Percentiles rank a stretch among this genome's conserved stretches.
Conservation (phyloP, 176 grass and related monocot species). For the Hsuehochloa calcarea region DNA sequence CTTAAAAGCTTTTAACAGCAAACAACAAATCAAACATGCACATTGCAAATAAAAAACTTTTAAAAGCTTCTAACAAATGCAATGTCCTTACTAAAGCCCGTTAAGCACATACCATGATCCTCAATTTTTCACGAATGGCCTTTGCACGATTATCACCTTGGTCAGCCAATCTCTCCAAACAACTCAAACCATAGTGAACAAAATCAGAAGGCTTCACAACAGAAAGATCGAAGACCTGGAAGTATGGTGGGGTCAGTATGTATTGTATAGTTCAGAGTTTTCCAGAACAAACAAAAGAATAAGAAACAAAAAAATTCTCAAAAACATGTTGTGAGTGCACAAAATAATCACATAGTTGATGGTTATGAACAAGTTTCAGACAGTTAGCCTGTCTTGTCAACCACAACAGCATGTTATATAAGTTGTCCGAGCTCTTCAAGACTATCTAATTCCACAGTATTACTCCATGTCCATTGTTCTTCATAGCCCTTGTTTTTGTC, state of each 20-base stretch:
- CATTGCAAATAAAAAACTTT: not conserved
- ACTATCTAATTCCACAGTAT: not conserved
- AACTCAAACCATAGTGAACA: constrained; percentile 78
- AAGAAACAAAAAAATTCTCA: not conserved
- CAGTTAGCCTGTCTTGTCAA: not conserved
- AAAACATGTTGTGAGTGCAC: not conserved
- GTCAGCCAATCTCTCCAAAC: constrained; percentile 83
- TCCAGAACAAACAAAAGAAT: constrained; percentile 1
- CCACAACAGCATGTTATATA: not conserved
- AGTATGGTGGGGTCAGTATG: constrained; percentile 5
- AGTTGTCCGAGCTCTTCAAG: not conserved
- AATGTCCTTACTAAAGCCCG: not conserved
- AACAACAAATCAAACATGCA: not conserved
- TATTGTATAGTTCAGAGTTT: not conserved
- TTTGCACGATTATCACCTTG: constrained; percentile 75
- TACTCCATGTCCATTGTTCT: not conserved
- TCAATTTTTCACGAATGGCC: constrained; percentile 61
- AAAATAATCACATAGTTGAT: not conserved
- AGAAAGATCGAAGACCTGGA: constrained; percentile 93
- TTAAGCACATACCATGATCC: constrained; percentile 81
- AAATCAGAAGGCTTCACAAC: constrained; percentile 78
- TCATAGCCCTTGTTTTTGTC: not conserved
- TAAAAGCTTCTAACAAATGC: constrained; percentile 13
- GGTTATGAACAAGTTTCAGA: not conserved
- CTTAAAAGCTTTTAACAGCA: not conserved